Base-by-base conservation (phyloP, 345 rosid genomes). In the Salix koriyanagi region DNA sequence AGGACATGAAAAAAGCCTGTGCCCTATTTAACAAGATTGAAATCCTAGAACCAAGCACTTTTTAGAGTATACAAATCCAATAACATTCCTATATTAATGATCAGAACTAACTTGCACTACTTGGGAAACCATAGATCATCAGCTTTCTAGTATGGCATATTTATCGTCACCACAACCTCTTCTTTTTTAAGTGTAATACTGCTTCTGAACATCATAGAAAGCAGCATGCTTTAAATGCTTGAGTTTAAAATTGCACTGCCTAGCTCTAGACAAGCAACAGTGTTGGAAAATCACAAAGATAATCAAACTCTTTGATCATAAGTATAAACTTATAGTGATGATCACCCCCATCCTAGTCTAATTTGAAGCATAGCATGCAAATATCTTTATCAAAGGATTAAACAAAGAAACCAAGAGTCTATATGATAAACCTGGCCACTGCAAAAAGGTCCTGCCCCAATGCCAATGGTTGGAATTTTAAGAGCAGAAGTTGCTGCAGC, bases 381-480 rank as follows among this genome's bases (percentile, higher is more conserved):
- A 46, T 15, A 46, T 46, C 16, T 46, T 46, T 1, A 12, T 14
- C 50, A 14, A 46, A 3, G 5, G 4, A 62, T 15, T 1, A 73
- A 18, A 61, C 14, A 30, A 74, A 69, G 7, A 64, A 39, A 62
- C 13, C 52, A 65, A 50, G 48, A 64, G 13, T 64, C 61, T n/a
- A 36, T 3, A 58, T 9, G 52, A 26, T 28, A 66, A 75, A 96
- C 99, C 96, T 93, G 97, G 73, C 99, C 98, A 73, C 96, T 88
- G 85, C 99, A 96, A 73, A 89, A 92, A 48, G 94, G 97, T 30
- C 99, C 98, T 56, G 98, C 99, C 74, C 99, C 98, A 66, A 96
- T 92, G 73, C 99, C 98, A 71, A 93, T 90, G 72, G 98, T 93
- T n/a, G 99, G 98, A 66, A 96, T 92, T 67, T 37, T 82, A 64